Percentiles rank a stretch among this genome's conserved stretches.
phyloP scores from a whole-genome alignment of 352 stramenopile species.

The Globisporangium apiculatum region DNA sequence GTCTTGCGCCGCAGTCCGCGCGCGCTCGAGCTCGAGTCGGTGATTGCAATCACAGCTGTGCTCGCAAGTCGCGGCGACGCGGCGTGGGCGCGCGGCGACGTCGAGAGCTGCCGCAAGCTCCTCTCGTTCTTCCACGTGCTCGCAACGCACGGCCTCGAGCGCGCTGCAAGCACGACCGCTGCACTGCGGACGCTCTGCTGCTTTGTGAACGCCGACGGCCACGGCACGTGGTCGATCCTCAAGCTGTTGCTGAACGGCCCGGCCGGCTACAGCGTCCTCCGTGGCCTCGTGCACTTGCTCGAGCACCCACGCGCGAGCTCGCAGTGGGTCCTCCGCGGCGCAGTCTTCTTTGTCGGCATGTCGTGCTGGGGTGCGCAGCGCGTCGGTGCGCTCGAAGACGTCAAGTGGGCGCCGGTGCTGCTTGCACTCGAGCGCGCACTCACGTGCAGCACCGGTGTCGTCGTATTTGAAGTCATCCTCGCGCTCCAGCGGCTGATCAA shows the following conservation, averaged over 20 bases:
- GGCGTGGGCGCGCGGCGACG: constrained; percentile 62
- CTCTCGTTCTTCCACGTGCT: constrained; percentile 76
- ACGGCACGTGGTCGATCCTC: constrained; percentile 80
- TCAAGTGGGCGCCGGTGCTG: constrained; percentile 69
- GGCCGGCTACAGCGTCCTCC: constrained; percentile 61
- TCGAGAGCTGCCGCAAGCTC: constrained; percentile 64
- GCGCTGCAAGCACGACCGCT: constrained; percentile 44
- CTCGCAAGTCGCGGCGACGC: constrained; percentile 61
- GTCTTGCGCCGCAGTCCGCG: constrained; percentile 55
- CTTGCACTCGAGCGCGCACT: constrained; percentile 55
- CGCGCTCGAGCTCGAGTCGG: constrained; percentile 49
- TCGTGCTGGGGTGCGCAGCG: constrained; percentile 84
- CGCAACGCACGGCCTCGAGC: constrained; percentile 47
- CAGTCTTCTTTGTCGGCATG: constrained; percentile 87
- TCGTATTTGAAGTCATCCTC: constrained; percentile 87
- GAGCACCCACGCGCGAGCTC: constrained; percentile 52
- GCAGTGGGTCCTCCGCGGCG: constrained; percentile 69
- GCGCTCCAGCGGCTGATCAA: constrained; percentile 82
- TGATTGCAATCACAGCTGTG: constrained; percentile 64
- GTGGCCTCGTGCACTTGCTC: constrained; percentile 61
- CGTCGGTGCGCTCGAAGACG: constrained; percentile 59
- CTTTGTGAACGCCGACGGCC: constrained; percentile 77
- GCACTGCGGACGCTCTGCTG: constrained; percentile 75
- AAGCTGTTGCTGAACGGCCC: constrained; percentile 63
- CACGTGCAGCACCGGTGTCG: constrained; percentile 61